Evolutionary conservation across 2,329 filamentous ascomycete species (phyloP).

Genomic region (Beauveria medogensis): DNA sequence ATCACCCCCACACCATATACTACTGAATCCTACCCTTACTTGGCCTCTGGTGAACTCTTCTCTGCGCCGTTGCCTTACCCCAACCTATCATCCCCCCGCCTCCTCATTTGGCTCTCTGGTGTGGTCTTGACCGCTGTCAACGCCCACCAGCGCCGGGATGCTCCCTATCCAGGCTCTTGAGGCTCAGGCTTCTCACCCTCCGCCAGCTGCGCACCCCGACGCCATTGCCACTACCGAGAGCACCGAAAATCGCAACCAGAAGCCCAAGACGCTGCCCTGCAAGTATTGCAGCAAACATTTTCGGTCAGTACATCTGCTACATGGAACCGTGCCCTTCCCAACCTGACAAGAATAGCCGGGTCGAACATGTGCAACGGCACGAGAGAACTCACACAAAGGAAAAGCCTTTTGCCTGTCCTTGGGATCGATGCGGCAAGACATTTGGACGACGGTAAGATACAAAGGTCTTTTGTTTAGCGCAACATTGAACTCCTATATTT

Average conservation of each 20-base stretch:
- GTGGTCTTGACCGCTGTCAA: background rate
- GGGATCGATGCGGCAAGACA: slow-evolving; percentile 53
- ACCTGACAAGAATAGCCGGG: slow-evolving; percentile 35
- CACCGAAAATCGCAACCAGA: slow-evolving; percentile 46
- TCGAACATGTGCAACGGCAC: slow-evolving; percentile 57
- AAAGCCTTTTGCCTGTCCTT: slow-evolving; percentile 53
- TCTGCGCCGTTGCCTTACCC: slow-evolving; percentile 2
- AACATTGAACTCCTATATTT: slow-evolving; percentile 4
- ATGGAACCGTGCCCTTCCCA: background rate
- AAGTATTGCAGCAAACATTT: slow-evolving; percentile 57
- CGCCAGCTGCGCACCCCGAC: slow-evolving; percentile 16
- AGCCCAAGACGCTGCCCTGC: slow-evolving; percentile 55
- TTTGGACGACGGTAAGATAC: slow-evolving; percentile 52
- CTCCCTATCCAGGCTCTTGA: slow-evolving; percentile 47
- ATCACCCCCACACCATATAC: slow-evolving; percentile 2
- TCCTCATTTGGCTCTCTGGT: background rate
- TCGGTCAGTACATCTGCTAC: slow-evolving; percentile 31
- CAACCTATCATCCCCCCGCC: background rate
- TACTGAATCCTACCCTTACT: background rate
- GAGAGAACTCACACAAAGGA: slow-evolving; percentile 58
- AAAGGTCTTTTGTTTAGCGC: slow-evolving; percentile 6
- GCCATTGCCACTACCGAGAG: slow-evolving; percentile 33
- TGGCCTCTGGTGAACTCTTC: background rate
- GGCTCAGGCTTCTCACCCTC: slow-evolving; percentile 28
- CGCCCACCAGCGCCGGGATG: slow-evolving; percentile 31